A percentile compares a stretch with the other conserved stretches of the same genome.
These are phyloP conservation scores for Metarhizium robertsii DNA, from an alignment of 2,329 filamentous ascomycete species.

Conservation along the genomic window DNA sequence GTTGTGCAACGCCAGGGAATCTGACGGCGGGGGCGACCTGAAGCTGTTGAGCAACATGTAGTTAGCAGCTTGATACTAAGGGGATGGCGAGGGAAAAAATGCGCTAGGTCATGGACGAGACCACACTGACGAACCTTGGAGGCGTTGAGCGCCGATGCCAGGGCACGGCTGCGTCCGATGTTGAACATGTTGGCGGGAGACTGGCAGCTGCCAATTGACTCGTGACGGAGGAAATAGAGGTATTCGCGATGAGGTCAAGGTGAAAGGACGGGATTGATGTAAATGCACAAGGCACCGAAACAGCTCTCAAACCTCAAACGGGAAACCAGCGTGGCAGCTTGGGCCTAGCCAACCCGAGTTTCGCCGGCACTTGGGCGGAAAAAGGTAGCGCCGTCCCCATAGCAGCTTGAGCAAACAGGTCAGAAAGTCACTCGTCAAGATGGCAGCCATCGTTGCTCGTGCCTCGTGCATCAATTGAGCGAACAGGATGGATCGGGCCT, in stretches of 20 bases:
- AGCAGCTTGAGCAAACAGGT: no score
- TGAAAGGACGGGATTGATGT: conserved; percentile 4
- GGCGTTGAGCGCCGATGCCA: conserved; percentile 71
- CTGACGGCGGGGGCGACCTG: conserved; percentile 38
- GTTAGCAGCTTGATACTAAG: conserved; percentile 5
- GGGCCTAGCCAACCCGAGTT: conserved; percentile 9
- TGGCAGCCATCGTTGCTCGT: no score
- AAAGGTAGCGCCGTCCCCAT: conserved; percentile 4
- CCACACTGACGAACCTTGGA: conserved; percentile 52
- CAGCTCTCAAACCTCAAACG: conserved; percentile 12
- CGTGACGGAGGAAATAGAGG: conserved; percentile 9
- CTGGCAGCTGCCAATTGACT: conserved; percentile 9
- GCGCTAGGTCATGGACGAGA: not conserved
- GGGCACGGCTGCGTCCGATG: conserved; percentile 70
- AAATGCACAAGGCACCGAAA: conserved; percentile 2
- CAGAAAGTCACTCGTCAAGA: no score
- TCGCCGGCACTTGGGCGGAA: conserved; percentile 11
- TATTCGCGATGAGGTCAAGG: conserved; percentile 7
- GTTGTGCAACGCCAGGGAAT: conserved; percentile 60
- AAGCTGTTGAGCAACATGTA: conserved; percentile 10
- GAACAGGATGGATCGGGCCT: no score
- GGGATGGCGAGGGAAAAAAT: conserved; percentile 10
- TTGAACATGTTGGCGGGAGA: conserved; percentile 63
- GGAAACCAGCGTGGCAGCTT: conserved; percentile 10
- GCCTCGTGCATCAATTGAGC: no score